Percentiles rank a stretch among this genome's conserved stretches.
These are phyloP conservation scores for Trichoderma harzianum DNA, from an alignment of 2,329 filamentous ascomycete species.

Conservation along the genomic window DNA sequence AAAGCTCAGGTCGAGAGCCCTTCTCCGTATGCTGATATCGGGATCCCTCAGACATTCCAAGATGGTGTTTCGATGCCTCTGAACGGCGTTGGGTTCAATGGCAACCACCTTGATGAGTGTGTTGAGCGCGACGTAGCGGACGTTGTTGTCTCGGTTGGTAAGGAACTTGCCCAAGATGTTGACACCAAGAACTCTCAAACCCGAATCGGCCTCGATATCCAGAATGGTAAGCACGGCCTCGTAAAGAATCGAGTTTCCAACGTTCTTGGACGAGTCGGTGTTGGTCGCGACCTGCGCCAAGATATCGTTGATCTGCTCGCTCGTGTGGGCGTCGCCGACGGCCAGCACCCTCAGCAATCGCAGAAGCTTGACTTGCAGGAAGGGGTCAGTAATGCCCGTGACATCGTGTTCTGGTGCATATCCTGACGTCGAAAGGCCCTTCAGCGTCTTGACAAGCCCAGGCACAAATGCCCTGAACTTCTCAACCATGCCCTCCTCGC, in stretches of 20 bases:
- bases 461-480: slow-evolving; percentile 87
- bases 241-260: slow-evolving; percentile 96
- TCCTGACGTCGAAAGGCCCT: slow-evolving; percentile 87
- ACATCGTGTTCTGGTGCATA: slow-evolving; percentile 98
- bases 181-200: slow-evolving; percentile 87
- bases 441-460: slow-evolving; percentile 82
- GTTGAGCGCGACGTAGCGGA: slow-evolving; percentile 95
- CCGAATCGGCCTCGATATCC: slow-evolving; percentile 96
- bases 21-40: slow-evolving; percentile 93
- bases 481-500: slow-evolving; percentile 85
- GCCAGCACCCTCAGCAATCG: slow-evolving; percentile 81
- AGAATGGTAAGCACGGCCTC: slow-evolving; percentile 96
- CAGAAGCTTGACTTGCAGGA: slow-evolving; percentile 94
- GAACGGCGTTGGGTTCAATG: slow-evolving; percentile 95
- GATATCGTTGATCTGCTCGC: slow-evolving; percentile 98
- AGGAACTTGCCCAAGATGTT: slow-evolving; percentile 98
- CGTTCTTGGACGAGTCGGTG: slow-evolving; percentile 96
- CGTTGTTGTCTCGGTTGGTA: slow-evolving; percentile 98
- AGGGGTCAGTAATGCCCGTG: slow-evolving; percentile 95
- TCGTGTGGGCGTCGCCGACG: slow-evolving; percentile 79
- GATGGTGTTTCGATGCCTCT: slow-evolving; percentile 95
- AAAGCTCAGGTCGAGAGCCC: slow-evolving; percentile 96
- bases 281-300: slow-evolving; percentile 96
- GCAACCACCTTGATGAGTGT: slow-evolving; percentile 97
- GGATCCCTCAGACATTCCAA: slow-evolving; percentile 93